phyloP scores from a whole-genome alignment of 1,284 basidiomycete species.

The Ganoderma lingzhi region DNA sequence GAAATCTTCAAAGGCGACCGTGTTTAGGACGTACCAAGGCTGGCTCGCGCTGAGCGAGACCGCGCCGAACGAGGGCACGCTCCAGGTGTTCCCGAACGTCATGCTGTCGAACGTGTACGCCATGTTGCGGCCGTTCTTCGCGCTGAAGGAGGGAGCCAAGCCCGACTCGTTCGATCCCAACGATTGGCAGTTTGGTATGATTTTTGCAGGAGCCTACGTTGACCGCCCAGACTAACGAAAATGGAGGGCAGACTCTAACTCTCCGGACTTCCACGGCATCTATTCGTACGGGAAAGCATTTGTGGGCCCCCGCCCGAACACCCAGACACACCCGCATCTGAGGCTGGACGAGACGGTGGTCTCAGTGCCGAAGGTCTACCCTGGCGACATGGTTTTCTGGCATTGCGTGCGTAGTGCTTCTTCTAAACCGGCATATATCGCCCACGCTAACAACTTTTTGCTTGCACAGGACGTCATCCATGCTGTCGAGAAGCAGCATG shows the following conservation, averaged over 20 bases:
- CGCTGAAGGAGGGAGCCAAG: constrained; percentile 50
- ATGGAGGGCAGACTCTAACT: constrained; percentile 54
- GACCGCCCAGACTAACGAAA: background rate
- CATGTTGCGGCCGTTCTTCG: constrained; percentile 87
- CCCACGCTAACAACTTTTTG: background rate
- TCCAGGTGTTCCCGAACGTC: constrained; percentile 82
- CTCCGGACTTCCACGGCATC: constrained; percentile 69
- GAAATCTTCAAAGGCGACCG: constrained; percentile 51
- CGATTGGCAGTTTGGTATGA: constrained; percentile 78
- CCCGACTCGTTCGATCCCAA: constrained; percentile 58
- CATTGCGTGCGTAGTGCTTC: constrained; percentile 60
- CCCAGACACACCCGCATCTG: constrained; percentile 71
- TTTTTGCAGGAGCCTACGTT: background rate
- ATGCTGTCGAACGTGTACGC: constrained; percentile 80
- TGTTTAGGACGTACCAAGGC: constrained; percentile 87
- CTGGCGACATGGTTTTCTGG: constrained; percentile 91
- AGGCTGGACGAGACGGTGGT: constrained; percentile 77
- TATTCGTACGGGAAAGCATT: constrained; percentile 51
- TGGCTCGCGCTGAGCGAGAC: constrained; percentile 79
- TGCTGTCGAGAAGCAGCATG: constrained; percentile 78
- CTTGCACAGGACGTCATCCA: constrained; percentile 72
- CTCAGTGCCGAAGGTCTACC: constrained; percentile 75
- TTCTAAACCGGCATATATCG: background rate
- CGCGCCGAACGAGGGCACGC: constrained; percentile 79
- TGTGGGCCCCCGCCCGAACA: constrained; percentile 60